Evolutionary conservation across 2,329 filamentous ascomycete genomes (phyloP).

Genomic region (Verticillium longisporum): DNA sequence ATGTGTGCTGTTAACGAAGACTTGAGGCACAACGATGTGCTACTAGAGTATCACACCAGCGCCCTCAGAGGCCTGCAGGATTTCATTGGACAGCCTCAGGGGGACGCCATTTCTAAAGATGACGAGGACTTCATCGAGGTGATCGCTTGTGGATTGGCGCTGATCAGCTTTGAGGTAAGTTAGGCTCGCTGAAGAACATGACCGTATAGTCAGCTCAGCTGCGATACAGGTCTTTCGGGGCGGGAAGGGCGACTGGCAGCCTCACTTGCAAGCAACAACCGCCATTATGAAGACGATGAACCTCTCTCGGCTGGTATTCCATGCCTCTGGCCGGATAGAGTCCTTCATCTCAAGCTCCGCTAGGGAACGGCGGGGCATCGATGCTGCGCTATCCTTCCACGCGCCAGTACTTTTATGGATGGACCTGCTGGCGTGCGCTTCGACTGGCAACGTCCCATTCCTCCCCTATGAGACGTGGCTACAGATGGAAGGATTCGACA

Average conservation of each 20-base stretch:
- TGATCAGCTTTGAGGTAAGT: constrained; percentile 19
- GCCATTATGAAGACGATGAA: background rate
- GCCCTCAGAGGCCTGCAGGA: constrained; percentile 12
- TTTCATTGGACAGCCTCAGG: constrained; percentile 2
- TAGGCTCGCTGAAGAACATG: background rate
- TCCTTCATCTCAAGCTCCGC: background rate
- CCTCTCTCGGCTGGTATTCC: background rate
- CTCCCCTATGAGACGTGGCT: constrained; percentile 5
- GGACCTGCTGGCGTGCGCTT: constrained; percentile 5
- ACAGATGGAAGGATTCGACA: constrained; percentile 1
- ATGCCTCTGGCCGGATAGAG: background rate
- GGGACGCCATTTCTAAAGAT: constrained; percentile 11
- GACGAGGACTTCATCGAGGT: constrained; percentile 17
- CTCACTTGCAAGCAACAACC: constrained; percentile 5
- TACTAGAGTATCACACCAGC: constrained; percentile 16
- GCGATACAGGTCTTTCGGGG: constrained; percentile 5
- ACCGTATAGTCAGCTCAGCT: background rate
- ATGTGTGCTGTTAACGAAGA: constrained; percentile 10
- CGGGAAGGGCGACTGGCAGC: constrained; percentile 6
- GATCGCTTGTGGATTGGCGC: constrained; percentile 15
- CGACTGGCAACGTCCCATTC: constrained; percentile 2
- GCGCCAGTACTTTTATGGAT: constrained; percentile 7
- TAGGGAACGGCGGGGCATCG: background rate
- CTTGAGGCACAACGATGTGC: background rate
- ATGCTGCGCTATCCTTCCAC: constrained; percentile 7